Conservation (phyloP, 345 rosid genomes). For the Arabidopsis suecica region DNA sequence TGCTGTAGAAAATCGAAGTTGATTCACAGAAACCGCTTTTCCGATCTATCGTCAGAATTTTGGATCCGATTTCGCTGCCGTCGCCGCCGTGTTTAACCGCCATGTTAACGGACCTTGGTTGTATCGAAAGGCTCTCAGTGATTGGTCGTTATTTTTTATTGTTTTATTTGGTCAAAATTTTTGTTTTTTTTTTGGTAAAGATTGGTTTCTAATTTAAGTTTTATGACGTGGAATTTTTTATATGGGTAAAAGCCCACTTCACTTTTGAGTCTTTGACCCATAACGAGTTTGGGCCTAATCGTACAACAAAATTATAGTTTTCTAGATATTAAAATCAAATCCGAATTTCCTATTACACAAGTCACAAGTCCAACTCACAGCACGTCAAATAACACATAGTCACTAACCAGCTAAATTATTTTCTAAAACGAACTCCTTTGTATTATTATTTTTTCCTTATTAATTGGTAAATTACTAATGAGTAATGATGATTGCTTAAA, state of each 20-base stretch:
- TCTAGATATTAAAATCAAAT: no score
- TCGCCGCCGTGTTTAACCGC: conserved; percentile 21
- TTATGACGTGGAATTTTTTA: not conserved
- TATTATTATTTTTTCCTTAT: no score
- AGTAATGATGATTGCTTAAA: no score
- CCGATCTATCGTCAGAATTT: not conserved
- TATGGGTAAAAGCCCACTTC: not conserved
- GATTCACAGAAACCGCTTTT: conserved; percentile 68
- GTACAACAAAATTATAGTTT: not conserved
- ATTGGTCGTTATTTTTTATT: conserved; percentile 1
- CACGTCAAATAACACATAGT: no score
- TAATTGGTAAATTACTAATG: no score
- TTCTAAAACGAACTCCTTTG: no score
- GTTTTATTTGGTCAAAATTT: no score
- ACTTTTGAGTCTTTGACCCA: not conserved
- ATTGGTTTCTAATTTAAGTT: not conserved
- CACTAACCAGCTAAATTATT: no score
- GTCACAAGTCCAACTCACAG: no score
- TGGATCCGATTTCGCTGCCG: not conserved
- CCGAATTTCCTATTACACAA: no score
- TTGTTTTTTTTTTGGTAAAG: no score
- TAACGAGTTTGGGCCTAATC: not conserved
- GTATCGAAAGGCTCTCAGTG: conserved; percentile 33
- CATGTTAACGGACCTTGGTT: conserved; percentile 11
- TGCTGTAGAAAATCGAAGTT: conserved; percentile 69